A percentile compares a stretch with the other conserved stretches of the same genome.
Conservation (phyloP, 495 filamentous ascomycete genomes). For the Penicillium canariense region DNA sequence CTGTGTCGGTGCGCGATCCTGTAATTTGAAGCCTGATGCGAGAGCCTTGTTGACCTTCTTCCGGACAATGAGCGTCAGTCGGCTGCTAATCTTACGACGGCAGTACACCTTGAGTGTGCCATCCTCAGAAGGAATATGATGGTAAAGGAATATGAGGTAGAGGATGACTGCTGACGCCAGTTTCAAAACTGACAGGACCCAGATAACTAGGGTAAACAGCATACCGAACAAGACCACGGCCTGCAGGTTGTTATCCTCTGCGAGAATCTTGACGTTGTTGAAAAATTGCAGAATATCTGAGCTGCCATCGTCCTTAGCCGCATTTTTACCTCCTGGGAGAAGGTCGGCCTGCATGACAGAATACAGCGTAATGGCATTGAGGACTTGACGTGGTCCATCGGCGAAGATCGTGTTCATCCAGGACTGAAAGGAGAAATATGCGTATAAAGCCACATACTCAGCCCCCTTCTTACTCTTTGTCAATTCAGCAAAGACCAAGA, state of each 20-base stretch:
- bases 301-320: slow-evolving; percentile 47
- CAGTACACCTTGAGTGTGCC: slow-evolving; percentile 82
- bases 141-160: slow-evolving; percentile 86
- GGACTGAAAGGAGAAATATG: slow-evolving; percentile 91
- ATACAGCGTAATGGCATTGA: slow-evolving; percentile 86
- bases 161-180: slow-evolving; percentile 69
- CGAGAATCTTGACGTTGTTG: slow-evolving; percentile 70
- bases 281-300: slow-evolving; percentile 62
- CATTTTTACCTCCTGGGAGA: slow-evolving; percentile 56
- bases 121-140: slow-evolving; percentile 76
- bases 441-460: slow-evolving; percentile 89
- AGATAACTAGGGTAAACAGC: slow-evolving; percentile 87
- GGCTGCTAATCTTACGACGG: slow-evolving; percentile 79
- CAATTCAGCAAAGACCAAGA: slow-evolving; percentile 87
- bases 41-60: slow-evolving; percentile 83
- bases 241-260: slow-evolving; percentile 66
- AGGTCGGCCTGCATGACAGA: slow-evolving; percentile 71
- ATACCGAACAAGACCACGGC: slow-evolving; percentile 82
- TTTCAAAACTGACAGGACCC: slow-evolving; percentile 76
- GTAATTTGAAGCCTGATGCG: slow-evolving; percentile 65
- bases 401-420: slow-evolving; percentile 88
- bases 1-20: slow-evolving; percentile 52
- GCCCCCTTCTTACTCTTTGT: slow-evolving; percentile 88
- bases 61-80: slow-evolving; percentile 75
- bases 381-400: slow-evolving; percentile 82